Evolutionary conservation across 768 basidiomycete species (phyloP).

Genomic region (Amanita muscaria): DNA sequence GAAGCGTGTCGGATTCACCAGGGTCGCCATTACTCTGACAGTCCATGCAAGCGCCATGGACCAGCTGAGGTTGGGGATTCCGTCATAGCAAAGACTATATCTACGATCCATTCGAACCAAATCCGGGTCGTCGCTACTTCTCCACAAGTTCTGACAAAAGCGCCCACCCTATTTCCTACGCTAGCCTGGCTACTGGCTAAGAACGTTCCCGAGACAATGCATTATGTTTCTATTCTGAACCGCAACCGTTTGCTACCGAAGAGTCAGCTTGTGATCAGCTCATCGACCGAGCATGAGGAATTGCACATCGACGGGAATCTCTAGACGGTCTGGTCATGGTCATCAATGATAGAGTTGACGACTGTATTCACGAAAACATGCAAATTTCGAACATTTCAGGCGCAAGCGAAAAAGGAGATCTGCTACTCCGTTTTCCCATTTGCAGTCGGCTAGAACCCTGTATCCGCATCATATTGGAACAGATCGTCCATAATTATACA

Average conservation of each 20-base stretch:
- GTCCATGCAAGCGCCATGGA: too few relatives aligned
- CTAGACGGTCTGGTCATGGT: not conserved
- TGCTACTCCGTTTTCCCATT: too few relatives aligned
- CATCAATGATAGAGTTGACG: constrained; percentile 1
- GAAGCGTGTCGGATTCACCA: not conserved
- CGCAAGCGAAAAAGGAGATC: too few relatives aligned
- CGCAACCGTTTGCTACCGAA: too few relatives aligned
- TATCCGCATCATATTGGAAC: too few relatives aligned
- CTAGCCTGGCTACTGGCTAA: not conserved
- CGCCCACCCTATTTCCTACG: not conserved
- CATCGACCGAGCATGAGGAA: not conserved
- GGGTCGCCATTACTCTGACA: not conserved
- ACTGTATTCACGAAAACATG: not conserved
- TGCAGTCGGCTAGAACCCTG: too few relatives aligned
- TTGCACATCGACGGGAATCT: not conserved
- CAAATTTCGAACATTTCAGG: not conserved
- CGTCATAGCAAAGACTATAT: not conserved
- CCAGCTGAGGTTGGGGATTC: not conserved
- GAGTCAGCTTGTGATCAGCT: too few relatives aligned
- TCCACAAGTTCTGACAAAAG: not conserved
- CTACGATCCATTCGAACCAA: not conserved
- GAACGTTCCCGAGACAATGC: not conserved
- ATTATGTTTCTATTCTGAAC: not conserved
- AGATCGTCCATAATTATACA: too few relatives aligned
- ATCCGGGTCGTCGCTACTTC: not conserved